Base-by-base conservation (phyloP, 2,329 filamentous ascomycete species). In the Neoascochyta sp. region DNA sequence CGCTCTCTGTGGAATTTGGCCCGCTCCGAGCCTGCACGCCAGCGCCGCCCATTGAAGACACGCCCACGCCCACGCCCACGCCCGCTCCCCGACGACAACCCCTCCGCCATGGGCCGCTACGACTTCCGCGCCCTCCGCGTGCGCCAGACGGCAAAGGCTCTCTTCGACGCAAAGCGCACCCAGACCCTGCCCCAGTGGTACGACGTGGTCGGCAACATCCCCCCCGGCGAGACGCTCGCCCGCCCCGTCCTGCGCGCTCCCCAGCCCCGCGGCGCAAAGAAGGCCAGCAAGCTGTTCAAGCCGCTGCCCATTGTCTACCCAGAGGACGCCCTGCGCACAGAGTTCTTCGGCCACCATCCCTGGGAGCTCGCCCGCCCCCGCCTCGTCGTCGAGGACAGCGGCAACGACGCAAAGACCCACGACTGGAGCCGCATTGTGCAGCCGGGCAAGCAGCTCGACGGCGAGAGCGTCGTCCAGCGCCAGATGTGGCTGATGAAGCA, bases 321-420 rank as follows among this genome's bases (percentile, higher is more conserved):
- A 38, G 92, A 98, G 63, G 92, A 98, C 65, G 65, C 69, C 38
- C 71, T 98, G 54, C 81, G 92, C 43, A 72, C 67, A 47, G 78
- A 81, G 16, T 98, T 96, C 68, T 98, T 86, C 70, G 79, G 75
- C 54, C 90, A 98, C 63, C 92, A 98, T 61, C 92, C 92, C 4
- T 98, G 92, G 92, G 92, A 98, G 66, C 69, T 98, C 56, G 92
- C 92, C 11, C 76, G 90, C 41, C 92, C 92, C 32, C 76, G 86
- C 47, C 73, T 95, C 36, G 71, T 98, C 25, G 68, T 96, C 7
- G 92, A 98, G 66, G 71, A 80, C 47, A 83, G 90, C 53, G 92
- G 92, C 30, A 84, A 83, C 57, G 90, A 98, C 56, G 71, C 78
- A 29, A 77, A 82, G 60, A 71, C 67, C 32, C 80, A 79, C 52